Evolutionary conservation across 2,329 filamentous ascomycete genomes (phyloP), one percentile per base, ranked within the genome.

Genomic region (Aureobasidium sp.): DNA sequence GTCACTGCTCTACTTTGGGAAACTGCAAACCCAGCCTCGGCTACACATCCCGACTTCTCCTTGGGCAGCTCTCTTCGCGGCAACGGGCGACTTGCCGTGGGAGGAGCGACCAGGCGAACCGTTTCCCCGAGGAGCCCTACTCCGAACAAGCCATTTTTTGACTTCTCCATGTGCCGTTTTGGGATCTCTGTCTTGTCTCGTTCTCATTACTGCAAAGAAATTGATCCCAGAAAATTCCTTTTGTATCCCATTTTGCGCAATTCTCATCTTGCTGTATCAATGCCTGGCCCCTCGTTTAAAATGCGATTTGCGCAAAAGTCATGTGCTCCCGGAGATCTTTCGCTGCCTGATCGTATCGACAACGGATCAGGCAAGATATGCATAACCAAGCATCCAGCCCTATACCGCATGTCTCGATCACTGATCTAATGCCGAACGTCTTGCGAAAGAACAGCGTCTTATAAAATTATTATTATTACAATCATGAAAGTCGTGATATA

Each of bases 401-500:
- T 39, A 17, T 17, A 52, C 5, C 24, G n/a, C 29, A 20, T 48
- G 17, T n/a, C 13, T 15, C 46, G 29, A 48, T 8, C 2, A 20
- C 20, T 20, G 20, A 20, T 29, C 17, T 2, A n/a, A n/a, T 13
- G 24, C 47, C 47, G 20, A 12, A 6, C 12, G 34, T 36, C 10
- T 51, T 20, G 29, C 13, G 26, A 34, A 6, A 5, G 4, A 32
- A 34, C 32, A 12, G 27, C 29, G n/a, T 24, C 5, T 27, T 39
- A 39, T 52, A 24, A 9, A n/a, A 39, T 39, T 39, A 52, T 32
- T 39, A n/a, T 52, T 52, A 36, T 34, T 27, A 52, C 5, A 27
- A 10, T 52, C 50, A 13, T 52, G 3, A 52, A 52, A 52, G 20
- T 52, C 50, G 34, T 52, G 50, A 52, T 39, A 52, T 52, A 52